phyloP scores from a whole-genome alignment of 345 rosid genomes.

The Toxicodendron radicans region DNA sequence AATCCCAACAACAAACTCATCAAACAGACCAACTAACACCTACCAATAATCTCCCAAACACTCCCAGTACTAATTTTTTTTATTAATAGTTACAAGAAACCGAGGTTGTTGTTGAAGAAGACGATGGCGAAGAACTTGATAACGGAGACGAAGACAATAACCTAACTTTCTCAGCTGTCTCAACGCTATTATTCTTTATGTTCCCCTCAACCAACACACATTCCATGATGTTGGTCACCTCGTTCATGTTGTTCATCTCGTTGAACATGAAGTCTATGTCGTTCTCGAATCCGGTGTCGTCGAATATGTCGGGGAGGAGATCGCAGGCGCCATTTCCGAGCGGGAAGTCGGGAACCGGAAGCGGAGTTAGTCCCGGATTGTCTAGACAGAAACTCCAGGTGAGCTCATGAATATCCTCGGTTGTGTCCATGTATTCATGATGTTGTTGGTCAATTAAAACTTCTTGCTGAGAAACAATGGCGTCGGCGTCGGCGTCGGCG shows the following conservation, averaged over 20 bases:
- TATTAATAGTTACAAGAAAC: conserved; percentile 52
- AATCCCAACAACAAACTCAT: conserved; percentile 19
- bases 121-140: conserved; percentile 28
- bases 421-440: no score
- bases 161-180: conserved; percentile 27
- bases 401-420: conserved; percentile 36
- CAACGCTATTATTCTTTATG: conserved; percentile 18
- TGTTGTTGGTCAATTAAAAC: no score
- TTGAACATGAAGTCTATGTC: conserved; percentile 76
- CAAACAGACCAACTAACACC: conserved; percentile 13
- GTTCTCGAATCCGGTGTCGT: conserved; percentile 65
- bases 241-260: background rate
- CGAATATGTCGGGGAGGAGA: conserved; percentile 62
- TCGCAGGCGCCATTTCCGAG: conserved; percentile 35
- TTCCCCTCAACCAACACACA: conserved; percentile 27
- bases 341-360: conserved; percentile 41
- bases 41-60: background rate
- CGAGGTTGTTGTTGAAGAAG: conserved; percentile 40
- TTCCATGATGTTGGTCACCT: background rate
- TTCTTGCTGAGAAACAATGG: no score
- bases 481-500: no score
- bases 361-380: conserved; percentile 31
- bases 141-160: conserved; percentile 33
- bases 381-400: conserved; percentile 71
- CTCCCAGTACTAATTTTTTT: conserved; percentile 27